A percentile compares a stretch with the other conserved stretches of the same genome.
phyloP scores from a whole-genome alignment of 2,329 filamentous ascomycete genomes.

The Graphium sp. region DNA sequence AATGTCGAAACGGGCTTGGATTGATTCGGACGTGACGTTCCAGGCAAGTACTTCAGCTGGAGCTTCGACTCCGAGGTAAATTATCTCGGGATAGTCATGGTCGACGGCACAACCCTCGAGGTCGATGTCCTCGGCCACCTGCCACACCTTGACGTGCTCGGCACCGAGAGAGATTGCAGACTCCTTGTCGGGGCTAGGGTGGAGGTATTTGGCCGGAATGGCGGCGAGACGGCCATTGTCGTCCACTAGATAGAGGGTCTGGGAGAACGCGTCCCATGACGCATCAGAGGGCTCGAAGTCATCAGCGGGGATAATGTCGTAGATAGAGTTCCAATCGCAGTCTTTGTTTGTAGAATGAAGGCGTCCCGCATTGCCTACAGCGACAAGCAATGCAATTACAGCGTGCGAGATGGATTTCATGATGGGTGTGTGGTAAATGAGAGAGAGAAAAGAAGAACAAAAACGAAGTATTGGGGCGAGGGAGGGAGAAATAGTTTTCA shows the following conservation, averaged over 20 bases:
- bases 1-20: conserved; percentile 4
- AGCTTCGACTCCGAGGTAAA: conserved; percentile 5
- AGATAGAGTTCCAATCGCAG: no score
- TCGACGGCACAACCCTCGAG: conserved; percentile 5
- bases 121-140: conserved; percentile 2
- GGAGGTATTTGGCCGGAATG: conserved; percentile 4
- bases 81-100: conserved; percentile 4
- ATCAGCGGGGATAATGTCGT: conserved; percentile 2
- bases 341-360: no score
- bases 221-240: conserved; percentile 5
- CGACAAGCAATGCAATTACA: no score
- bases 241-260: conserved; percentile 5
- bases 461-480: no score
- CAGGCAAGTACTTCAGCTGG: conserved; percentile 4
- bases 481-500: no score
- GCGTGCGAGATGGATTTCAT: no score
- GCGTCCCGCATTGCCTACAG: no score
- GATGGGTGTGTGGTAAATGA: no score
- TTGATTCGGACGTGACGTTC: conserved; percentile 4
- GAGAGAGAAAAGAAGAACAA: no score
- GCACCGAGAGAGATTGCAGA: not conserved
- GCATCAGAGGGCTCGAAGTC: conserved; percentile 5
- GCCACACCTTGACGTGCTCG: conserved; percentile 5
- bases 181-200: no score
- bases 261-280: conserved; percentile 4